Evolutionary conservation across 106 monocot genomes (phyloP).

Genomic region (Vanilla planifolia): DNA sequence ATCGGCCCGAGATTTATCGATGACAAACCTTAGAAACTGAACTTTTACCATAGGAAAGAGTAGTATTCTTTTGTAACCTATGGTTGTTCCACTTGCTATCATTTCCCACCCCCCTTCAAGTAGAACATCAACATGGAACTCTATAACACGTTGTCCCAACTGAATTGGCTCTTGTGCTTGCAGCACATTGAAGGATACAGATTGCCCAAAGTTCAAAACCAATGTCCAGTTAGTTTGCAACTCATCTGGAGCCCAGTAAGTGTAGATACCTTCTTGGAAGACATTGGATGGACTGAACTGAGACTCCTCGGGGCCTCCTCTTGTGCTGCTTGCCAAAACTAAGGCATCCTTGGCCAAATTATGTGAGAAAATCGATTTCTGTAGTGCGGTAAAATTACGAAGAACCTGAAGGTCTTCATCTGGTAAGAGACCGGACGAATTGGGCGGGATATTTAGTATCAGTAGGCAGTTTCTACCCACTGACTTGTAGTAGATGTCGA

Average conservation of each 20-base stretch:
- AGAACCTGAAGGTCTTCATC: slow-evolving; percentile 88
- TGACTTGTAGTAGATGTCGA: slow-evolving; percentile 87
- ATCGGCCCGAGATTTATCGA: slow-evolving; percentile 70
- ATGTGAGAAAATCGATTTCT: slow-evolving; percentile 49
- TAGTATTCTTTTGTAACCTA: slow-evolving; percentile 83
- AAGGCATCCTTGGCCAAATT: slow-evolving; percentile 65
- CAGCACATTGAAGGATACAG: slow-evolving; percentile 64
- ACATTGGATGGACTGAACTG: slow-evolving; percentile 41
- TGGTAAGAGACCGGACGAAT: slow-evolving; percentile 86
- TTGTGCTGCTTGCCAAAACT: slow-evolving; percentile 53
- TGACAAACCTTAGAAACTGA: slow-evolving; percentile 45
- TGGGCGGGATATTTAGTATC: slow-evolving; percentile 86
- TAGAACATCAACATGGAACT: slow-evolving; percentile 62
- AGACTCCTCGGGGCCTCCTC: slow-evolving; percentile 31
- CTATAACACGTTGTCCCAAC: slow-evolving; percentile 86
- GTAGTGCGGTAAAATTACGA: slow-evolving; percentile 56
- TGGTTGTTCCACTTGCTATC: slow-evolving; percentile 54
- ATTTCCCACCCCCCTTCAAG: slow-evolving; percentile 49
- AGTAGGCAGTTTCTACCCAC: slow-evolving; percentile 87
- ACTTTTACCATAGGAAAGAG: slow-evolving; percentile 36
- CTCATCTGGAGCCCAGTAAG: slow-evolving; percentile 85
- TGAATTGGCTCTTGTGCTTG: slow-evolving; percentile 89
- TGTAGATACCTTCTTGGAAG: slow-evolving; percentile 53
- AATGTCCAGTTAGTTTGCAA: slow-evolving; percentile 36
- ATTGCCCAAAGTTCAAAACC: slow-evolving; percentile 33